phyloP scores from a whole-genome alignment of 805 yeast species.

The Millerago galiae region DNA sequence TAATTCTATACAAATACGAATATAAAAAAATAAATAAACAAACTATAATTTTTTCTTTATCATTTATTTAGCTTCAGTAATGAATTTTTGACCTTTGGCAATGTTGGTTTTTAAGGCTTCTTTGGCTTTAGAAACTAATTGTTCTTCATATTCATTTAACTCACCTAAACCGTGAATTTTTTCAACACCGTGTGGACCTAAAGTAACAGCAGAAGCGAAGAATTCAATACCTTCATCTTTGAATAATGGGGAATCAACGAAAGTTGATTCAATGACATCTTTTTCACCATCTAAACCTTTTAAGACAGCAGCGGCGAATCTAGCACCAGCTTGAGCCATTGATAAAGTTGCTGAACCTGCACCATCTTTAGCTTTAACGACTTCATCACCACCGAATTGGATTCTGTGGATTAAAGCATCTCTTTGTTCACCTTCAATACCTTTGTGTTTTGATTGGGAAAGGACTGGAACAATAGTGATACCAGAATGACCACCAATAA shows the following conservation, averaged over 20 bases:
- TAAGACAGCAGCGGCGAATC: conserved; percentile 60
- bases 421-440: conserved; percentile 56
- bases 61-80: conserved; percentile 51
- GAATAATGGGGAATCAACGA: conserved; percentile 76
- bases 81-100: conserved; percentile 88
- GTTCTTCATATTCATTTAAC: conserved; percentile 73
- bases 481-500: conserved; percentile 94
- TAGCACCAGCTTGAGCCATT: conserved; percentile 89
- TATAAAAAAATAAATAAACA: background rate
- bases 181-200: conserved; percentile 87
- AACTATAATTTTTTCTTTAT: background rate
- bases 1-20: conserved; percentile 2
- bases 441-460: conserved; percentile 73
- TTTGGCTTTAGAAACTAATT: conserved; percentile 74
- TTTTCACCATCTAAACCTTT: conserved; percentile 58
- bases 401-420: conserved; percentile 74
- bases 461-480: conserved; percentile 89
- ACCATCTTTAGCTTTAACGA: conserved; percentile 88
- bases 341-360: conserved; percentile 91
- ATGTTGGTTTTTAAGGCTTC: conserved; percentile 88
- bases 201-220: conserved; percentile 92
- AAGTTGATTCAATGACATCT: conserved; percentile 62
- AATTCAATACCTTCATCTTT: conserved; percentile 84
- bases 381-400: conserved; percentile 96
- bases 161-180: conserved; percentile 74